Base-by-base conservation (phyloP, 306 rosid genomes). In the Citrullus colocynthis region DNA sequence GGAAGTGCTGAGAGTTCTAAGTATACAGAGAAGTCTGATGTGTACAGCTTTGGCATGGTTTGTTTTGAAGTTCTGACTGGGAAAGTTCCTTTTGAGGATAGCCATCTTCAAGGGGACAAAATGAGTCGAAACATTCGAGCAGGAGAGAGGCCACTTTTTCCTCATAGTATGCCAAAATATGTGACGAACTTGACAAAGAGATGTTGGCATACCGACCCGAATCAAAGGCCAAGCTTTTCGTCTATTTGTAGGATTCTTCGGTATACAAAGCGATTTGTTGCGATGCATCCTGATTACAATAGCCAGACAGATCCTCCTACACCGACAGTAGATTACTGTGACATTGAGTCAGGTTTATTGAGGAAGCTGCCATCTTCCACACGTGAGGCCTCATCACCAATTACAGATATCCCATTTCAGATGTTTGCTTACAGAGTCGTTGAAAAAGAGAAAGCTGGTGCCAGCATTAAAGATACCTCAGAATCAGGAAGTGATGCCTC, bases 1-100 rank as follows among this genome's bases (percentile, higher is more conserved):
- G 89, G 86, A 74, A 80, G 64, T 72, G 67, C 80, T 0, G 61
- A 80, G 51, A 80, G 66, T 55, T 79, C 77, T 12, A 95, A 86
- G 90, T 82, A 84, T 81, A 81, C 88, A 7, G 96, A 95, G 79
- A 95, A 95, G 78, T 80, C 96, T 5, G 97, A 95, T 77, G 91
- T 95, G 55, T 95, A 95, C 79, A 92, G 98, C 80, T 95, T 92
- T 36, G 97, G 88, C 78, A 95, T 95, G 98, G 90, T 92, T 81
- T 95, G 97, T 92, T 90, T 95, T 80, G 96, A 95, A 79, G 89
- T 95, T 79, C 82, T 92, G 58, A 92, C 97, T 0, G 97, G 98
- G 39, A 89, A 95, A 86, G 97, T 90, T 55, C 97, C 98, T 66
- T 92, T 95, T 62, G 98, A 95, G 86, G 98, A 92, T 37, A 81